A percentile compares a stretch with the other conserved stretches of the same genome.
phyloP scores from a whole-genome alignment of 2,329 filamentous ascomycete species.

The Paecilomyces variotii region DNA sequence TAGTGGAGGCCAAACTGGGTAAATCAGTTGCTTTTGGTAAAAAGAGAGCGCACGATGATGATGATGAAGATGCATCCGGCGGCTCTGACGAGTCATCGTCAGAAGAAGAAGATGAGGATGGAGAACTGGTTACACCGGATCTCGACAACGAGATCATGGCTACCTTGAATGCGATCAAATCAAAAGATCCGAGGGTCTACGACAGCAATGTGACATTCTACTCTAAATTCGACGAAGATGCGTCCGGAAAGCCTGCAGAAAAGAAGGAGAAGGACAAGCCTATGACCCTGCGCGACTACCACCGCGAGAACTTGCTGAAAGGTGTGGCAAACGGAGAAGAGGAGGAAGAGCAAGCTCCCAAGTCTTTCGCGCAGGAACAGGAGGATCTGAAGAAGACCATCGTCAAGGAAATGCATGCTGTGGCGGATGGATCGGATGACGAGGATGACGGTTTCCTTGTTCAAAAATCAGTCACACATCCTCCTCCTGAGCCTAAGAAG shows the following conservation, averaged over 20 bases:
- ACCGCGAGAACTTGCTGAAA: conserved; percentile 77
- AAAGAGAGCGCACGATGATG: conserved; percentile 22
- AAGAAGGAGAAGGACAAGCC: conserved; percentile 64
- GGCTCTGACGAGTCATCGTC: conserved; percentile 61
- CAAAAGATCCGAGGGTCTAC: conserved; percentile 87
- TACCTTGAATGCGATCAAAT: conserved; percentile 77
- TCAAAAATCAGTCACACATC: conserved; percentile 51
- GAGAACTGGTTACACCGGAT: conserved; percentile 73
- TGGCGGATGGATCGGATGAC: conserved; percentile 43
- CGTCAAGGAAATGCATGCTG: conserved; percentile 70
- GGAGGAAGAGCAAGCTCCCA: conserved; percentile 43
- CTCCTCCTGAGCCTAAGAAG: conserved; percentile 24
- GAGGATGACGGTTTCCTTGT: conserved; percentile 64
- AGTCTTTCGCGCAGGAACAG: conserved; percentile 83
- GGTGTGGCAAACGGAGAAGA: conserved; percentile 57
- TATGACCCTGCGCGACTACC: conserved; percentile 81
- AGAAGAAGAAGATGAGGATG: conserved; percentile 85
- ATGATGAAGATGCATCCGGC: conserved; percentile 43
- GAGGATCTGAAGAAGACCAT: conserved; percentile 71
- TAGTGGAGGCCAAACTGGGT: conserved; percentile 84
- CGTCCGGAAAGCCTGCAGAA: conserved; percentile 14
- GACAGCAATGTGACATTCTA: conserved; percentile 75
- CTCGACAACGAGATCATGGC: conserved; percentile 82
- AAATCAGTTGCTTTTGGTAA: conserved; percentile 35
- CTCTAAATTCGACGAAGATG: conserved; percentile 51